A percentile compares a stretch with the other conserved stretches of the same genome.
Evolutionary conservation across 371 early-diverging fungal genomes (phyloP).

Genomic region (Lichtheimia ornata): DNA sequence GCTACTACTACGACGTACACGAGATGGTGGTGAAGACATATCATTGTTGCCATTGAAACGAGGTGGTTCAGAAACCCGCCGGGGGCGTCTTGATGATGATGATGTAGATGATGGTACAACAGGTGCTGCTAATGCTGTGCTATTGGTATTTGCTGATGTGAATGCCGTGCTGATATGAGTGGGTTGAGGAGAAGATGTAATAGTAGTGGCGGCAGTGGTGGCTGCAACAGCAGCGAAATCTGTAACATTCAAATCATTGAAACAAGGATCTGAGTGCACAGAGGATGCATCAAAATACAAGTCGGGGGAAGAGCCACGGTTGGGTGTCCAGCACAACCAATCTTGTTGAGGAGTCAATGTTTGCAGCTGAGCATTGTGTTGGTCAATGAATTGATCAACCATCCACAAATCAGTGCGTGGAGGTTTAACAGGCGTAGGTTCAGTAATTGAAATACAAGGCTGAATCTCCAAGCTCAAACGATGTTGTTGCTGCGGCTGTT

Average conservation of each 20-base stretch:
- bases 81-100: slow-evolving; percentile 9
- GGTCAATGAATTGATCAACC: slow-evolving; percentile 19
- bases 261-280: slow-evolving; percentile 9
- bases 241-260: background rate
- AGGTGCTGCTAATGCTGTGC: background rate
- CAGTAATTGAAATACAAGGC: slow-evolving; percentile 28
- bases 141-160: too few species aligned
- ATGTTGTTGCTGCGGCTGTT: slow-evolving; percentile 1
- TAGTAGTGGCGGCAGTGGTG: background rate
- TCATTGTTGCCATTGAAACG: slow-evolving; percentile 10
- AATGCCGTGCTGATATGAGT: too few species aligned
- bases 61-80: slow-evolving; percentile 31
- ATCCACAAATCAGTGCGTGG: slow-evolving; percentile 15
- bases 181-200: background rate
- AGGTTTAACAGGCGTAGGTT: slow-evolving; percentile 23
- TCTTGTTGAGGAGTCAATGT: slow-evolving; percentile 5
- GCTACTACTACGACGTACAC: slow-evolving; percentile 20
- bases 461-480: slow-evolving; percentile 25
- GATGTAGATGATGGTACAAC: background rate
- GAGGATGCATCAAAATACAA: slow-evolving; percentile 14
- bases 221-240: slow-evolving; percentile 7
- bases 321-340: slow-evolving; percentile 19
- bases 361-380: slow-evolving; percentile 13
- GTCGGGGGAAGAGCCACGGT: slow-evolving; percentile 14
- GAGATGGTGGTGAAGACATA: slow-evolving; percentile 1